Percentiles rank a stretch among this genome's conserved stretches.
Evolutionary conservation across 1,139 yeast species (phyloP).

Genomic region (Yamadazyma diospyri): DNA sequence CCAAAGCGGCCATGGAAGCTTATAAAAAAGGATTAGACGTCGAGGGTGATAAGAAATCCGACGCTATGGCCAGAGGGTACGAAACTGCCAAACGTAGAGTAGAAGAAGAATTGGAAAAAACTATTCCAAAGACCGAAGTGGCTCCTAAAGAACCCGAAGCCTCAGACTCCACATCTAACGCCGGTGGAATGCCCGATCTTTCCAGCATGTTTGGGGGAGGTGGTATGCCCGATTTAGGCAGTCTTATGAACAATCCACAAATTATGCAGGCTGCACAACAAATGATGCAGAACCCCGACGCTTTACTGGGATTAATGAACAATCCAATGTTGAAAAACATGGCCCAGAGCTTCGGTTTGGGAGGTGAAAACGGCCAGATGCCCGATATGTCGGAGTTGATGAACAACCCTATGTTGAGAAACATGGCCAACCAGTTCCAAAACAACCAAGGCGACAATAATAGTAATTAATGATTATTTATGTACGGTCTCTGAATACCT

Average conservation of each 20-base stretch:
- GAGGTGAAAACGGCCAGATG: conserved; percentile 46
- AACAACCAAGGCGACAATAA: conserved; percentile 29
- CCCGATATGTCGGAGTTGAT: conserved; percentile 65
- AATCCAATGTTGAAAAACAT: conserved; percentile 77
- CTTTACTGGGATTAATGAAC: conserved; percentile 71
- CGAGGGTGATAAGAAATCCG: conserved; percentile 83
- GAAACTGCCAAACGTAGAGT: conserved; percentile 90
- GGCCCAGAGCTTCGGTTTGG: conserved; percentile 68
- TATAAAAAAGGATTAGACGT: conserved; percentile 81
- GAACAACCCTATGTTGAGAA: conserved; percentile 76
- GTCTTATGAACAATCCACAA: conserved; percentile 84
- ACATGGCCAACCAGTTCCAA: conserved; percentile 60
- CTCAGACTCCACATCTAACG: conserved; percentile 21
- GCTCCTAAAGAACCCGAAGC: conserved; percentile 15
- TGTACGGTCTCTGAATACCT: too few relatives aligned
- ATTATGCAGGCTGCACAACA: conserved; percentile 90
- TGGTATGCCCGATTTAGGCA: conserved; percentile 53
- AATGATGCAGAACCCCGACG: conserved; percentile 87
- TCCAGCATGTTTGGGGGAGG: conserved; percentile 62
- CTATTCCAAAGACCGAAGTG: conserved; percentile 26
- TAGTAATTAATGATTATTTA: conserved; percentile 1
- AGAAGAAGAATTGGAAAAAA: conserved; percentile 61
- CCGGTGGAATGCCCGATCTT: conserved; percentile 71
- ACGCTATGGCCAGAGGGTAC: conserved; percentile 89
- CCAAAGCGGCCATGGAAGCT: conserved; percentile 86